These are phyloP conservation scores for Pichia nakasei DNA, from an alignment of 805 yeast genomes.

Conservation along the genomic window DNA sequence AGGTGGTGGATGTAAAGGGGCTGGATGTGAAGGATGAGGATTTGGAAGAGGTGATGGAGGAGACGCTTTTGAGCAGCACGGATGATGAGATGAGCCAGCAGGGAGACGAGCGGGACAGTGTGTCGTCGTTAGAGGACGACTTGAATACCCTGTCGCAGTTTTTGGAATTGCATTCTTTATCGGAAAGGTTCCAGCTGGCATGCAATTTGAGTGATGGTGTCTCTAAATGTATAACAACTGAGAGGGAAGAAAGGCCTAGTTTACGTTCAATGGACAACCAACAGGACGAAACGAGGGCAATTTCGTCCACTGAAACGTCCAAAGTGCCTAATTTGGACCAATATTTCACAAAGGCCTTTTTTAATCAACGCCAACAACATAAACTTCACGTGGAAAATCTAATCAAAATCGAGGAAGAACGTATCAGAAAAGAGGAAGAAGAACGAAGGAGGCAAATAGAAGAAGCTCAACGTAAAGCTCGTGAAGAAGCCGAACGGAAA, in stretches of 20 bases:
- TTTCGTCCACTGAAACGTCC: too few relatives aligned
- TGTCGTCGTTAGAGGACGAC: background rate
- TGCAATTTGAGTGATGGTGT: background rate
- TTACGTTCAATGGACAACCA: too few relatives aligned
- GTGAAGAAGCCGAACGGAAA: constrained; percentile 11
- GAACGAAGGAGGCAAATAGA: constrained; percentile 15
- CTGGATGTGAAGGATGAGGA: too few relatives aligned
- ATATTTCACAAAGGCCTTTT: background rate
- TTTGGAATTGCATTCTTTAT: background rate
- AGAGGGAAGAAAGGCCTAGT: too few relatives aligned
- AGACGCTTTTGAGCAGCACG: too few relatives aligned
- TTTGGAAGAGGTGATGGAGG: too few relatives aligned
- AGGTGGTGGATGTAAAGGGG: too few relatives aligned
- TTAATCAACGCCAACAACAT: background rate
- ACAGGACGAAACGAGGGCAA: too few relatives aligned
- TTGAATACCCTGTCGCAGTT: background rate
- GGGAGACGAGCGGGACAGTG: too few relatives aligned
- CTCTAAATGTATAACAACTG: too few relatives aligned
- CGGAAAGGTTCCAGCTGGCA: constrained; percentile 2
- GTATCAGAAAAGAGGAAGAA: constrained; percentile 12
- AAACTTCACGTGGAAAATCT: constrained; percentile 2
- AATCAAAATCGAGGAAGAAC: constrained; percentile 15
- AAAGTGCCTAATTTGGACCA: background rate
- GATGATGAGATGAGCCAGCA: too few relatives aligned
- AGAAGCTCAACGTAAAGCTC: constrained; percentile 13